Evolutionary conservation across 768 basidiomycete genomes (phyloP).

Genomic region (Leucosporidium creatinivorum): DNA sequence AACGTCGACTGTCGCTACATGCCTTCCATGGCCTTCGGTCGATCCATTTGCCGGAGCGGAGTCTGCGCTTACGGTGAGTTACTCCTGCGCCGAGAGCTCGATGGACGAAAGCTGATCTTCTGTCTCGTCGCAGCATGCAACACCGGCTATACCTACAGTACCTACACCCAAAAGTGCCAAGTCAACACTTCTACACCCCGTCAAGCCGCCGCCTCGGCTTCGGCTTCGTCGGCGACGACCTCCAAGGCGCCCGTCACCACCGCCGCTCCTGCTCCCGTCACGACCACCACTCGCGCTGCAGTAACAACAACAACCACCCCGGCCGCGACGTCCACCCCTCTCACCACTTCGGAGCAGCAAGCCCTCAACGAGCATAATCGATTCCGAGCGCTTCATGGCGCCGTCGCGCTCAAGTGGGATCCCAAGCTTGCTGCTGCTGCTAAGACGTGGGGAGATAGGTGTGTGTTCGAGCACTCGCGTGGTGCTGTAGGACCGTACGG

Average conservation of each 20-base stretch:
- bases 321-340: not conserved
- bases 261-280: not conserved
- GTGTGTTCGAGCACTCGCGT: slow-evolving; percentile 62
- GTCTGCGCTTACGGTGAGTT: too few relatives aligned
- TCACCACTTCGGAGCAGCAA: not conserved
- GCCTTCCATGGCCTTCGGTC: too few relatives aligned
- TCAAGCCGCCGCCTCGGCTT: too few relatives aligned
- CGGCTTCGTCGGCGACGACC: not conserved
- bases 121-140: too few relatives aligned
- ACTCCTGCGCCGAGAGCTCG: too few relatives aligned
- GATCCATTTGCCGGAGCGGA: too few relatives aligned
- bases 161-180: too few relatives aligned
- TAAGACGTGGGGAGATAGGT: slow-evolving; percentile 61
- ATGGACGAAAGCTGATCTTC: too few relatives aligned
- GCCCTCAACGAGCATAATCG: slow-evolving; percentile 56
- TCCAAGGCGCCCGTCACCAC: not conserved
- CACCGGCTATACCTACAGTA: too few relatives aligned
- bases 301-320: not conserved
- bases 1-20: too few relatives aligned
- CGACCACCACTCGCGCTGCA: not conserved
- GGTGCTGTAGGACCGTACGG: slow-evolving; percentile 60
- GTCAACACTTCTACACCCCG: too few relatives aligned
- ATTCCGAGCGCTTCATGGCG: slow-evolving; percentile 59
- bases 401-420: slow-evolving; percentile 58
- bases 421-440: slow-evolving; percentile 56